phyloP scores from a whole-genome alignment of 202 grass and related monocot genomes.

The Carex sylvatica region DNA sequence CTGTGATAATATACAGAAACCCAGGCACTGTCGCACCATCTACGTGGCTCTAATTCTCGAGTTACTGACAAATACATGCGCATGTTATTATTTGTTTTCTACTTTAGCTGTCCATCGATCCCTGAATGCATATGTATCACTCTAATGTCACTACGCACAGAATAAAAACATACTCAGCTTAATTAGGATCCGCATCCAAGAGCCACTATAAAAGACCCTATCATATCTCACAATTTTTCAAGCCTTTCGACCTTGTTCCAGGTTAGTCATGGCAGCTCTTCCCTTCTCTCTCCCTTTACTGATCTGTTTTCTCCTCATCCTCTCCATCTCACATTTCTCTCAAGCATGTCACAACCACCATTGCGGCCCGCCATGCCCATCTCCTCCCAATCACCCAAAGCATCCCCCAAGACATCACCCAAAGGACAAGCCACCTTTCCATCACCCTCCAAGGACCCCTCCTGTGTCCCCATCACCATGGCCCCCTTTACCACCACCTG shows the following conservation, averaged over 20 bases:
- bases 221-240: neutral
- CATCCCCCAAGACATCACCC: slow-evolving; percentile 28
- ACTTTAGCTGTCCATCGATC: too few species aligned
- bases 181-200: neutral
- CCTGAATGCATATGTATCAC: too few species aligned
- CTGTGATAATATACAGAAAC: neutral
- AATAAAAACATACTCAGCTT: neutral
- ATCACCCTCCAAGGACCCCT: slow-evolving; percentile 3
- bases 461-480: neutral
- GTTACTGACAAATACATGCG: neutral
- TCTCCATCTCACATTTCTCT: slow-evolving; percentile 21
- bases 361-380: slow-evolving; percentile 18
- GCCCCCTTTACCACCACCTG: neutral
- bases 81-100: too few species aligned
- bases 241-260: neutral
- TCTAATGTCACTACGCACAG: too few species aligned
- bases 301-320: slow-evolving; percentile 14
- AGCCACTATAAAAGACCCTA: slow-evolving; percentile 4
- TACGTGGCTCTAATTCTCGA: slow-evolving; percentile 23
- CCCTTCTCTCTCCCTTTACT: neutral
- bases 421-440: neutral
- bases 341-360: neutral
- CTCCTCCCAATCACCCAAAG: slow-evolving; percentile 1
- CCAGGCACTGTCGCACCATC: slow-evolving; percentile 4
- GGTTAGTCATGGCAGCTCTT: neutral